Base-by-base conservation (phyloP, 1,284 basidiomycete genomes). In the Ceratobasidium papillatum region DNA sequence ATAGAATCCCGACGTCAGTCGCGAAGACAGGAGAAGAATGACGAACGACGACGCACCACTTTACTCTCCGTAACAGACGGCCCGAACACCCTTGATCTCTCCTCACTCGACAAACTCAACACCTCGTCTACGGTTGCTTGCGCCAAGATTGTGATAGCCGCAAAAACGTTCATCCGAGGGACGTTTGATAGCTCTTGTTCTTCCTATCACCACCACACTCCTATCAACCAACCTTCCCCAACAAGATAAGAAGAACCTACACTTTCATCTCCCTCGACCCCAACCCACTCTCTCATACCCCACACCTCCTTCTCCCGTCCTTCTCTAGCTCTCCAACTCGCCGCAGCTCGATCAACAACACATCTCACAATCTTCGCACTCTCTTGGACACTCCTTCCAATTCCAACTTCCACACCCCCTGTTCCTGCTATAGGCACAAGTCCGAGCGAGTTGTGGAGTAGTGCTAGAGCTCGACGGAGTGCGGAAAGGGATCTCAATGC, bases 271-370 rank as follows among this genome's bases (percentile, higher is more conserved):
- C 9, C 54, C 7, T 71, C 63, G 30, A 49, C 66, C 30, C 36
- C 52, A 17, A 71, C 32, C 66, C 66, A 71, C 41, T 71, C 66
- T 30, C 66, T 56, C 22, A 11, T 34, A 17, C 66, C 66, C 66
- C 66, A 71, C 66, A 71, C 66, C 34, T 71, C 66, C 52, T 36
- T 12, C 1, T 22, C 66, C 54, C 54, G 8, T 19, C 54, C 54
- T n/a, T 58, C 54, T 36, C 54, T 34, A n/a, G 22, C 66, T 30
- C 41, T 36, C 66, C 66, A 71, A 27, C 27, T 52, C 17, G 22
- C 14, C n/a, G 25, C 38, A 17, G 66, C 66, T 1, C 52, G 38
- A 51, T 61, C 54, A 8, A 56, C 75, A 72, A 52, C 68, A 54
- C 75, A 17, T 43, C 68, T 14, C 17, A 64, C 11, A 11, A 62